Evolutionary conservation across 768 basidiomycete species (phyloP), one percentile per base, ranked within the genome.

Genomic region (Tulasnella sp.): DNA sequence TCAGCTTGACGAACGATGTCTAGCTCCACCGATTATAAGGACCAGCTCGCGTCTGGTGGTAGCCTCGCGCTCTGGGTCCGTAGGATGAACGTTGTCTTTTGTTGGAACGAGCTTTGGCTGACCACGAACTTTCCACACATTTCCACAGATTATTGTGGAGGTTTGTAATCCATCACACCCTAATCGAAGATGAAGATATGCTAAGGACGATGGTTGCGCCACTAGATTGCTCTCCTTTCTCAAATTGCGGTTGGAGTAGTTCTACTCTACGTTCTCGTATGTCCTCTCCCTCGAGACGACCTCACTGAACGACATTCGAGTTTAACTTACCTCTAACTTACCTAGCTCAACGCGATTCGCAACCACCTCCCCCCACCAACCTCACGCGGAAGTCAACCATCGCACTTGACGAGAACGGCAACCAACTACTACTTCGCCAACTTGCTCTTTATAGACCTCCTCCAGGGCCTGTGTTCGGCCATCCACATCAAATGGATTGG

Each of bases 401-500:
- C n/a, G 77, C 46, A n/a, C 16, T 58, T 78, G n/a, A 40, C 60
- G 37, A 31, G 46, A 12, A 50, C 83, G 37, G 83, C 85, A 9
- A 81, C 85, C 42, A 84, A 86, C 76, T 82, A 84, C 60, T 84
- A 85, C 75, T 83, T 86, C 72, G 81, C 84, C 58, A 83, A 83
- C 46, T 82, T 85, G 22, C 72, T 86, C 0, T 78, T 83, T 22
- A 85, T 83, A 8, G 85, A 86, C 73, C 50, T 86, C 16, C 79
- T 86, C 22, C 85, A 85, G 76, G 82, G 85, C 18, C 72, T 83
- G 16, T 85, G 88, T 1, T 87, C 87, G 5, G 82, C 88, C 34
- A 84, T 89, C 81, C 83, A 87, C 75, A 81, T 87, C 42, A 84
- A 82, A 81, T 88, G 87, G 87, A 82, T 85, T 37, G 48, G 80